Base-by-base conservation (phyloP, 495 filamentous ascomycete species). In the Neurospora sp. region DNA sequence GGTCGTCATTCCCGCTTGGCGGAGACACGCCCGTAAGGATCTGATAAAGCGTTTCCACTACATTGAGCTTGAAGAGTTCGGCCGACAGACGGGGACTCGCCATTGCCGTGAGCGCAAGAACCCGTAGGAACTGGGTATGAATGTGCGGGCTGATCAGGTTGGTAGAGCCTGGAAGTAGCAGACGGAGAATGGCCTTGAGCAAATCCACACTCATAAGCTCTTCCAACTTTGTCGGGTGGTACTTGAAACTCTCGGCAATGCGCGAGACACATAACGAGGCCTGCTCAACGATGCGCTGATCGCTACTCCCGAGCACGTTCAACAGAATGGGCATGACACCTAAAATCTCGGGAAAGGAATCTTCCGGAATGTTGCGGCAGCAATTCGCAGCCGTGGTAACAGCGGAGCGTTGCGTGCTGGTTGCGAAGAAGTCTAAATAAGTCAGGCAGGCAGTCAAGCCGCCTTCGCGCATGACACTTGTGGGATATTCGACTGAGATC, bases 331-430 rank as follows among this genome's bases (percentile, higher is more conserved):
- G 94, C 96, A 99, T 99, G 20, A 97, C 95, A 83, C 96, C 94
- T 72, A 89, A 88, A 27, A 99, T 89, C 2, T 93, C 93, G 9
- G 89, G 85, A 79, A 98, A 99, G 1, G 93, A 95, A 75, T 98
- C 95, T 73, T 95, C 93, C 4, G 94, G 93, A 18, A 99, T 93
- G 76, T 97, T 97, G 60, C 96, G 93, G 80, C 96, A 98, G 83
- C 96, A 98, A 77, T 99, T 98, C 27, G 96, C 96, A 27, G 96
- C 96, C 16, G 95, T 98, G 3, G 93, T 98, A 20, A 98, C 96
- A 3, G 96, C 96, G 27, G 95, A 97, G 39, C 96, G 89, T 81
- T 99, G 96, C 5, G 96, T 98, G 80, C 95, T 94, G 11, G 96
- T 98, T 7, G 96, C 91, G 79, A 99, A 99, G 82, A 99, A 99